Base-by-base conservation (phyloP, 1,284 basidiomycete genomes). In the Porogramme epimiltina region DNA sequence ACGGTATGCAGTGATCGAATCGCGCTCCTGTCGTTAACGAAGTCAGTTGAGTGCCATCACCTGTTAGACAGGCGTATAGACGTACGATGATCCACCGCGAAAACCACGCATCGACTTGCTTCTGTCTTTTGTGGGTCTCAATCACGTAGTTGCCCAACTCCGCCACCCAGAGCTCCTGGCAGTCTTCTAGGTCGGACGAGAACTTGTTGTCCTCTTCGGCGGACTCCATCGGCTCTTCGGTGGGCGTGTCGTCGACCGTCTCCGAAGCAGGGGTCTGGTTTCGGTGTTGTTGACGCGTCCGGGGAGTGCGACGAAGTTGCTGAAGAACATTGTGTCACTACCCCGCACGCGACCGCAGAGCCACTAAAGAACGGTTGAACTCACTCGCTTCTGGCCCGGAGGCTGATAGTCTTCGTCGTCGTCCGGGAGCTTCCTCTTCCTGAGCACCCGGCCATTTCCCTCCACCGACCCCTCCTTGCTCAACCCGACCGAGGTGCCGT, bases 111-210 rank as follows among this genome's bases (percentile, higher is more conserved):
- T 85, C 84, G 2, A 90, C 79, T 59, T 87, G 82, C 42, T 79
- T 80, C 66, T 83, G 80, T 43, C 88, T 81, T 63, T 83, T 84
- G 63, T 85, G 82, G 2, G 86, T 88, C 63, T 89, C 84, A 28
- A 84, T 64, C 47, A 82, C 74, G 62, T 91, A 91, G 51, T 80
- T 79, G 45, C 78, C 76, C 15, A 91, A 73, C 60, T 88, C 88
- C 26, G 73, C 75, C 45, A 75, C 70, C 89, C 89, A 91, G 9
- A 91, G 65, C 54, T 91, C 89, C 59, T 81, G 79, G 58, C 83
- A 89, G 55, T 90, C 89, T 31, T 88, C 87, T 48, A 91, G 70
- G 73, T 91, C 89, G 20, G 89, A 89, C 19, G 88, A 88, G 5
- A 71, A 70, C 39, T 72, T 75, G 24, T 58, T 48, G 18, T 78